phyloP scores from a whole-genome alignment of 2,329 filamentous ascomycete genomes.

The Alternaria solani region DNA sequence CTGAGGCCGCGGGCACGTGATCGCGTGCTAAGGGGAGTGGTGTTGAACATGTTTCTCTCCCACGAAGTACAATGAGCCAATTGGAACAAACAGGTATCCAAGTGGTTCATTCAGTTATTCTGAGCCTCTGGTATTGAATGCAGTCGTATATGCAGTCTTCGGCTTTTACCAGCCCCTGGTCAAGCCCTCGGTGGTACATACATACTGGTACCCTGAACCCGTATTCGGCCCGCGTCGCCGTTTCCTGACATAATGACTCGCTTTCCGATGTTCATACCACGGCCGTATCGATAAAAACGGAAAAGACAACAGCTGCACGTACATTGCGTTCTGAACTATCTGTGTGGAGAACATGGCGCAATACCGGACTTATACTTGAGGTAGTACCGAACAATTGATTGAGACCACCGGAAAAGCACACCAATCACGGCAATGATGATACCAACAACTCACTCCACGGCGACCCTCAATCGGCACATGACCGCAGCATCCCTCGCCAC shows the following conservation, averaged over 20 bases:
- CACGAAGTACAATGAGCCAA: background rate
- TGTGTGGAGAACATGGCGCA: background rate
- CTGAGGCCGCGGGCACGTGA: background rate
- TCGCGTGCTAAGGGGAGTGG: background rate
- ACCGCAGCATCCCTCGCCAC: slow-evolving; percentile 4
- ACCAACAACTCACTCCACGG: background rate
- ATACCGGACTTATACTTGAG: background rate
- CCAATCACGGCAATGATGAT: background rate
- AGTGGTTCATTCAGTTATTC: background rate
- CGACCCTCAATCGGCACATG: slow-evolving; percentile 7
- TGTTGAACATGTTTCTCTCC: background rate
- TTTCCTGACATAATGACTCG: background rate
- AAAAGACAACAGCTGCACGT: background rate
- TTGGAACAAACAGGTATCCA: background rate
- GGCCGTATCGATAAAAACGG: background rate
- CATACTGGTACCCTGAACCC: background rate
- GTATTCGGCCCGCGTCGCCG: slow-evolving; percentile 2
- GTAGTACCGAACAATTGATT: background rate
- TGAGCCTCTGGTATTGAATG: background rate
- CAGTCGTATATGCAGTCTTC: background rate
- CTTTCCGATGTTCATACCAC: background rate
- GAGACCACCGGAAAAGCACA: background rate
- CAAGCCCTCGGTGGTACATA: background rate
- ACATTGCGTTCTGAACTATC: background rate
- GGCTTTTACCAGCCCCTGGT: background rate